phyloP scores from a whole-genome alignment of 345 rosid genomes.

The Cochlearia excelsa region DNA sequence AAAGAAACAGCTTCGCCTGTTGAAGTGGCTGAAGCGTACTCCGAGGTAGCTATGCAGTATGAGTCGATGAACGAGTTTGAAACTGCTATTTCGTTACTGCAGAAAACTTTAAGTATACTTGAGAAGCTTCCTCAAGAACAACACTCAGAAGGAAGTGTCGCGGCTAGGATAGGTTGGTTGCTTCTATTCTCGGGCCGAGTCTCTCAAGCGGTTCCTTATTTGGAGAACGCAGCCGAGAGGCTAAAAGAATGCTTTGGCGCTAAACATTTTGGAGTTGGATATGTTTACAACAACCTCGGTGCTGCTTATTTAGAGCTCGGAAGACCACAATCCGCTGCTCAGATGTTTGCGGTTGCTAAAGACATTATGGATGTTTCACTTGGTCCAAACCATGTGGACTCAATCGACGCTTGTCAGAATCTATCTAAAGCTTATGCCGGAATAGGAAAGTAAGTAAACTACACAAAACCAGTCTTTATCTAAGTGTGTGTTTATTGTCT shows the following conservation, averaged over 20 bases:
- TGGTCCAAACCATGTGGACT: constrained; percentile 87
- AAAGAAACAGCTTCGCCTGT: constrained; percentile 59
- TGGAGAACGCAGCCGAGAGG: constrained; percentile 84
- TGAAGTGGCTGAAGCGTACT: constrained; percentile 86
- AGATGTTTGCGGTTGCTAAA: constrained; percentile 90
- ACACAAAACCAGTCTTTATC: neutral
- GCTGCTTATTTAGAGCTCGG: constrained; percentile 90
- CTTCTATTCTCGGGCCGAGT: constrained; percentile 79
- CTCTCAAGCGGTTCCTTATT: constrained; percentile 74
- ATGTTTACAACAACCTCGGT: constrained; percentile 88
- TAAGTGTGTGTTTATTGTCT: neutral
- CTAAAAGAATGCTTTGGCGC: constrained; percentile 87
- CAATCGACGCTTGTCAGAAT: constrained; percentile 90
- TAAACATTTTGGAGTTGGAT: constrained; percentile 90
- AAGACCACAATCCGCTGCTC: constrained; percentile 92
- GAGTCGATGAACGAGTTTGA: constrained; percentile 87
- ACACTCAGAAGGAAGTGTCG: constrained; percentile 79
- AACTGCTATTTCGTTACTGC: constrained; percentile 66
- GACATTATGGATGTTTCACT: constrained; percentile 92
- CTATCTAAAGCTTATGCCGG: constrained; percentile 80
- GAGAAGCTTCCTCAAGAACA: constrained; percentile 89
- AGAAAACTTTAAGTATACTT: constrained; percentile 66
- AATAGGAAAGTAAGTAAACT: constrained; percentile 65
- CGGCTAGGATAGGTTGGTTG: constrained; percentile 94
- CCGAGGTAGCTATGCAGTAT: constrained; percentile 86